Conservation (phyloP, 2,329 filamentous ascomycete species). For the Scedosporium minutisporum region DNA sequence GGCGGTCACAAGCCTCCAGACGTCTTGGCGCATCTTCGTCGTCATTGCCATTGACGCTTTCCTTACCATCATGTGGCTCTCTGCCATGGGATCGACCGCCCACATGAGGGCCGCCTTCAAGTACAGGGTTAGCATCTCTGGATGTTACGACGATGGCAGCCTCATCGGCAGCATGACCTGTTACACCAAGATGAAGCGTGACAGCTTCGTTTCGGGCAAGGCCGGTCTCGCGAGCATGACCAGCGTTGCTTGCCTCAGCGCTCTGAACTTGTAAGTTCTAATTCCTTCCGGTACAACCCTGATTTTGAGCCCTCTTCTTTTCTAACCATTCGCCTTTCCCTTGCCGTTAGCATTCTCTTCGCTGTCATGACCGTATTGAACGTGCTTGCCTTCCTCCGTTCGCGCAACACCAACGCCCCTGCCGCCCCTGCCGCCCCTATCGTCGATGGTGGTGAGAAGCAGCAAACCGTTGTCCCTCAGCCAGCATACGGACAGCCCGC, state of each 20-base stretch:
- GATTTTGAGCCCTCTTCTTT: background rate
- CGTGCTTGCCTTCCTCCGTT: conserved; percentile 22
- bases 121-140: conserved; percentile 19
- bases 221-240: conserved; percentile 25
- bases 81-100: conserved; percentile 29
- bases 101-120: conserved; percentile 26
- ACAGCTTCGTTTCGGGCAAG: conserved; percentile 23
- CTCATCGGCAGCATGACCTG: conserved; percentile 28
- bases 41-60: conserved; percentile 32
- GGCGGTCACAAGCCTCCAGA: conserved; percentile 22
- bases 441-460: conserved; percentile 23
- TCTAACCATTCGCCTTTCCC: conserved; percentile 6
- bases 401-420: conserved; percentile 24
- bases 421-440: conserved; percentile 13
- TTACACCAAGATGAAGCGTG: conserved; percentile 16
- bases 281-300: background rate
- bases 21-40: conserved; percentile 33
- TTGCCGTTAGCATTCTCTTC: conserved; percentile 26
- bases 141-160: conserved; percentile 28
- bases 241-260: conserved; percentile 32
- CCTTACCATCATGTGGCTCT: conserved; percentile 37
- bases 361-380: conserved; percentile 26
- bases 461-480: conserved; percentile 5
- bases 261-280: conserved; percentile 28
- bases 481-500: conserved; percentile 14